A percentile compares a stretch with the other conserved stretches of the same genome.
These are phyloP conservation scores for Tubosaeta brunneosetosa DNA, from an alignment of 768 basidiomycete species.

Conservation along the genomic window DNA sequence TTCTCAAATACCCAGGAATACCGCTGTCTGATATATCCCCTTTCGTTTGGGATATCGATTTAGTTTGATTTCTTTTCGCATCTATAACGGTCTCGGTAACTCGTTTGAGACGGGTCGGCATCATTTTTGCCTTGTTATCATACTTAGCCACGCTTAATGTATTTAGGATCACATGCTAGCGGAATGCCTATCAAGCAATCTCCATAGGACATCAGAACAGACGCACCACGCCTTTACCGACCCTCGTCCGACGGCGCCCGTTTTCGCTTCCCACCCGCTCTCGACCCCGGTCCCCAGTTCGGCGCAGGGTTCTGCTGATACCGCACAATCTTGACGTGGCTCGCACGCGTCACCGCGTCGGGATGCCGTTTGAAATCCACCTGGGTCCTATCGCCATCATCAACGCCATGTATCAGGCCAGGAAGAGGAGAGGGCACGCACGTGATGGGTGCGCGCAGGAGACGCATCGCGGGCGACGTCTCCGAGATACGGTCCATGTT, in stretches of 20 bases:
- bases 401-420: neutral
- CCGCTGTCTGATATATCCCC: neutral
- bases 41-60: neutral
- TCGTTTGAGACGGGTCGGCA: neutral
- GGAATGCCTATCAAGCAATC: neutral
- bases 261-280: slow-evolving; percentile 42
- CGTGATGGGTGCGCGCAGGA: slow-evolving; percentile 69
- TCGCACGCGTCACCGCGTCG: slow-evolving; percentile 51
- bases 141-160: neutral
- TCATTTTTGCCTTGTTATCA: neutral
- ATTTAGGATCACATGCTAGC: neutral
- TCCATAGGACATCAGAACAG: too few species aligned
- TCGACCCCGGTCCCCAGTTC: slow-evolving; percentile 88
- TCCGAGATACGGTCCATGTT: slow-evolving; percentile 77
- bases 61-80: neutral
- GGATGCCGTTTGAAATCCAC: slow-evolving; percentile 81
- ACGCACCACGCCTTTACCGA: neutral
- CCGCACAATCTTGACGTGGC: slow-evolving; percentile 72
- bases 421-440: slow-evolving; percentile 21
- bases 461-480: slow-evolving; percentile 59
- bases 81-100: neutral
- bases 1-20: neutral
- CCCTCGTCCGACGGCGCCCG: slow-evolving; percentile 23
- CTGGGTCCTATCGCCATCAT: slow-evolving; percentile 35
- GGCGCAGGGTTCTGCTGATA: slow-evolving; percentile 90